Evolutionary conservation across 192 early-diverging fungal genomes (phyloP).

Genomic region (Entomortierella chlamydospora): DNA sequence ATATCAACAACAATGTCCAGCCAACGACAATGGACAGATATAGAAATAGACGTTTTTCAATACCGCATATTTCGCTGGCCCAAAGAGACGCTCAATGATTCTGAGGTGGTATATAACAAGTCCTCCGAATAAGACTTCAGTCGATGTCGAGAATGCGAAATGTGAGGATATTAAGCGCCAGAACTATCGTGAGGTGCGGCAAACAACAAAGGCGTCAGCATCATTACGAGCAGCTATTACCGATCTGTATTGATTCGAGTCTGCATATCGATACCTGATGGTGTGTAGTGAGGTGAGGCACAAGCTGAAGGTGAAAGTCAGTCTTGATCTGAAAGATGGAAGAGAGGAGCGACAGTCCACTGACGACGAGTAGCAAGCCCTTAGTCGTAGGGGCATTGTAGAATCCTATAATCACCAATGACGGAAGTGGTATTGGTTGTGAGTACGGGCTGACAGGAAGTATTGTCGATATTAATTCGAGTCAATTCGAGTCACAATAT

Average conservation of each 20-base stretch:
- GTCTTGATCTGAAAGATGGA: slow-evolving; percentile 65
- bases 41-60: background rate
- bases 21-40: background rate
- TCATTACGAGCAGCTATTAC: background rate
- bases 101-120: slow-evolving; percentile 69
- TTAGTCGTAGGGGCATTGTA: slow-evolving; percentile 75
- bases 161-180: slow-evolving; percentile 71
- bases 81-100: slow-evolving; percentile 72
- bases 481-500: slow-evolving; percentile 14
- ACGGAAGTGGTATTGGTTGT: background rate
- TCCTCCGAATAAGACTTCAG: slow-evolving; percentile 70
- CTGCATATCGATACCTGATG: slow-evolving; percentile 59
- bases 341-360: slow-evolving; percentile 60
- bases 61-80: slow-evolving; percentile 72
- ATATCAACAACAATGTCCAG: too few relatives aligned
- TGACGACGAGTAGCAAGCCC: slow-evolving; percentile 59
- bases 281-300: slow-evolving; percentile 67
- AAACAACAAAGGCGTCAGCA: background rate
- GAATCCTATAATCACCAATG: slow-evolving; percentile 58
- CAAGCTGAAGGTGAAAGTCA: slow-evolving; percentile 64
- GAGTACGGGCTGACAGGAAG: slow-evolving; percentile 4
- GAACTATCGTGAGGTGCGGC: slow-evolving; percentile 52
- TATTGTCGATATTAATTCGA: background rate
- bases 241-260: background rate
- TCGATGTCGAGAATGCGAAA: slow-evolving; percentile 63